Conservation (phyloP, 805 yeast species). For the Zygoascus flipseniorum region DNA sequence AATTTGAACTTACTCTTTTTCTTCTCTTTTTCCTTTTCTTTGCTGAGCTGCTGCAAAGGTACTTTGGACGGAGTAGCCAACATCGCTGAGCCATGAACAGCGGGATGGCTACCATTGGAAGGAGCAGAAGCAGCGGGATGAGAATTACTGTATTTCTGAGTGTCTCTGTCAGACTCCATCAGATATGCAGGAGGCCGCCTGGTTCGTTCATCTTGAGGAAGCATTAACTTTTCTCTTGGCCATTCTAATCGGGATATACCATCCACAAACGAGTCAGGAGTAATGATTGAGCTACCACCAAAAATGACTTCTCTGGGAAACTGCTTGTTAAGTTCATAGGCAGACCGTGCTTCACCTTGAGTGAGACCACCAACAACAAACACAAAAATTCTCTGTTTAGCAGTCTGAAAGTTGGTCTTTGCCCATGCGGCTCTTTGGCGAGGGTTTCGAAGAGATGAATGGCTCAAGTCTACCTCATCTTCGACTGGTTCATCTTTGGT, state of each 20-base stretch:
- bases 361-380: slow-evolving; percentile 89
- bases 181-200: slow-evolving; percentile 23
- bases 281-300: slow-evolving; percentile 70
- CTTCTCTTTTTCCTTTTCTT: slow-evolving; percentile 10
- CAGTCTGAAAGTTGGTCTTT: slow-evolving; percentile 33
- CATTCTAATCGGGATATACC: slow-evolving; percentile 22
- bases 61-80: neutral
- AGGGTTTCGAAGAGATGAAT: slow-evolving; percentile 57
- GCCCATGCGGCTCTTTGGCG: slow-evolving; percentile 76
- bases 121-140: neutral
- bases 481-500: slow-evolving; percentile 57
- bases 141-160: slow-evolving; percentile 1
- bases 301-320: slow-evolving; percentile 60
- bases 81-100: neutral
- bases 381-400: slow-evolving; percentile 64
- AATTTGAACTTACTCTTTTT: slow-evolving; percentile 12
- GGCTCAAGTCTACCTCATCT: slow-evolving; percentile 30
- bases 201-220: slow-evolving; percentile 25
- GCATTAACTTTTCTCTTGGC: slow-evolving; percentile 23
- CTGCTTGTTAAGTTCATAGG: slow-evolving; percentile 56
- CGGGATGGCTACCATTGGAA: neutral
- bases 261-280: slow-evolving; percentile 28
- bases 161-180: slow-evolving; percentile 23
- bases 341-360: slow-evolving; percentile 67
- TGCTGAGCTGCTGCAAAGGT: neutral